Percentiles rank a stretch among this genome's conserved stretches.
Conservation (phyloP, 768 basidiomycete genomes). For the Podaxis sp. region DNA sequence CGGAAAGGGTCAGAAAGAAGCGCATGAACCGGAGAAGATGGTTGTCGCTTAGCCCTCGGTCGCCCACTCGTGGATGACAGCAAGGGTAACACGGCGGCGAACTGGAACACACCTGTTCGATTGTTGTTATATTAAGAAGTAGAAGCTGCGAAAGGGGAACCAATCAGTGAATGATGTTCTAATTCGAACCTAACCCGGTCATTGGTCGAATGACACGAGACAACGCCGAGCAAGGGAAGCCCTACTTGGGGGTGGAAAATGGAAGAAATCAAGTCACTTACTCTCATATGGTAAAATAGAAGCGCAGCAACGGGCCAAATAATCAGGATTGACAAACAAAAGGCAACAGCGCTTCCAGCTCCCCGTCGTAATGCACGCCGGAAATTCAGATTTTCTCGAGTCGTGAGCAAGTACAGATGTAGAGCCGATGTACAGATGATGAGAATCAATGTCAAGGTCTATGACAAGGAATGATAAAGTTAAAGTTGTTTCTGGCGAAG, state of each 20-base stretch:
- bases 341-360: slow-evolving; percentile 79
- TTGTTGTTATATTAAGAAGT: slow-evolving; percentile 88
- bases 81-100: slow-evolving; percentile 18
- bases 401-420: slow-evolving; percentile 71
- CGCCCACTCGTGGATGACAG: slow-evolving; percentile 17
- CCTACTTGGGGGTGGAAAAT: not conserved
- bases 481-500: slow-evolving; percentile 4
- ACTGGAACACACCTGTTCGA: slow-evolving; percentile 73
- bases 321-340: slow-evolving; percentile 65
- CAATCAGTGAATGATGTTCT: slow-evolving; percentile 9
- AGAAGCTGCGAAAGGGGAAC: slow-evolving; percentile 50
- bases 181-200: not conserved
- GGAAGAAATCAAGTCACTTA: slow-evolving; percentile 37
- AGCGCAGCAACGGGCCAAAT: slow-evolving; percentile 85
- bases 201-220: slow-evolving; percentile 4
- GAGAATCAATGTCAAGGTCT: slow-evolving; percentile 75
- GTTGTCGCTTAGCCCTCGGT: slow-evolving; percentile 6
- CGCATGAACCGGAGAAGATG: slow-evolving; percentile 9
- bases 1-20: slow-evolving; percentile 9
- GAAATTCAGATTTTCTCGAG: slow-evolving; percentile 43
- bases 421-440: slow-evolving; percentile 82
- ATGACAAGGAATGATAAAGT: slow-evolving; percentile 14
- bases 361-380: slow-evolving; percentile 48
- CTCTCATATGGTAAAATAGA: slow-evolving; percentile 81
- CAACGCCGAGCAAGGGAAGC: slow-evolving; percentile 1